Base-by-base conservation (phyloP, 2,329 filamentous ascomycete genomes). In the Fusarium redolens region DNA sequence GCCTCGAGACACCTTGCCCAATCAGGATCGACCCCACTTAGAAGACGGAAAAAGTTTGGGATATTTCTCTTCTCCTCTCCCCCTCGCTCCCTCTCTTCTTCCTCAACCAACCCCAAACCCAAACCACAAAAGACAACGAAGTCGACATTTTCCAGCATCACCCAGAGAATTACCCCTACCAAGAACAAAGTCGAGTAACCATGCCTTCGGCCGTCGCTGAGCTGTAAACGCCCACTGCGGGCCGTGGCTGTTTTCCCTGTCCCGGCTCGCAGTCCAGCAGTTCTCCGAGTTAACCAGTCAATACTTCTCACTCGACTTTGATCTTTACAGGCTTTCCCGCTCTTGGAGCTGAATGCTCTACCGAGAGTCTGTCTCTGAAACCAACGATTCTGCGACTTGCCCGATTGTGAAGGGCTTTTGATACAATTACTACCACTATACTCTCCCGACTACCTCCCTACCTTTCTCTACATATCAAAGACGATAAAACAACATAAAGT, bases 201-300 rank as follows among this genome's bases (percentile, higher is more conserved):
- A 92, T 91, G 89, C 90, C 90, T 89, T 90, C 87, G 91, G 91
- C 92, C 88, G 86, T 92, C 92, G 92, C 91, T 93, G 92, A 92
- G 92, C 93, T 96, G 92, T 97, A 95, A 95, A 94, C 89, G 85
- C 89, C 91, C 91, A 92, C 92, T 95, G 90, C 91, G 91, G 91
- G 90, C 87, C 85, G 80, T 83, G 83, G 81, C 81, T 81, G 65
- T 60, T 77, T 79, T 79, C 81, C 80, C 82, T 68, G 78, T 75
- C 79, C 72, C 87, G 89, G 90, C 89, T 89, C 89, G 91, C 90
- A 95, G 93, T 94, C 92, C 92, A 91, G 90, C 92, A 94, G 93
- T 92, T 92, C 92, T 91, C 86, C 90, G 92, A 94, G 88, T 88
- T 90, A 77, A 68, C 82, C 87, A 85, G 84, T 82, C 85, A 86